Conservation (phyloP, 805 yeast genomes). For the Dipodascopsis tothii region DNA sequence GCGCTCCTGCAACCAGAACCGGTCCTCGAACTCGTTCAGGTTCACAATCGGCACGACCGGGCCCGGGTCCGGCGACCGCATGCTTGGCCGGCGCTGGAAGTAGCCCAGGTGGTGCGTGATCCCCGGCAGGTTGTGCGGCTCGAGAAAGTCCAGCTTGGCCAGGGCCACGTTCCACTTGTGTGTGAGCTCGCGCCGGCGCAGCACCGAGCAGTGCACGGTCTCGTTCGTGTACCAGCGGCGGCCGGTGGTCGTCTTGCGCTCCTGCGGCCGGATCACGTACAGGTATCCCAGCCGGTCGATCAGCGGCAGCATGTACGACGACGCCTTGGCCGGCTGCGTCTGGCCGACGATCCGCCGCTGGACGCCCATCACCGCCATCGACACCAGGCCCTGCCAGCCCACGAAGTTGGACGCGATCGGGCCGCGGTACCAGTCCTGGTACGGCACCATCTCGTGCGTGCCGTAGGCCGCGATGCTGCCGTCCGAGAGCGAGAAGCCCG, state of each 20-base stretch:
- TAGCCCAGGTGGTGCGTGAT: too few species aligned
- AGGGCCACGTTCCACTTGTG: neutral
- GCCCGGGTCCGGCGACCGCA: too few species aligned
- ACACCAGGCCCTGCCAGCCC: neutral
- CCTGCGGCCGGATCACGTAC: too few species aligned
- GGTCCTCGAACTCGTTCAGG: too few species aligned
- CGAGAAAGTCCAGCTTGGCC: neutral
- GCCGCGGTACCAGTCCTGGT: constrained; percentile 9
- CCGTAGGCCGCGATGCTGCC: neutral
- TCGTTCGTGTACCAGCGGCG: neutral
- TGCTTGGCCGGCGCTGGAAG: too few species aligned
- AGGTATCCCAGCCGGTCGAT: too few species aligned
- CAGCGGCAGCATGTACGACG: too few species aligned
- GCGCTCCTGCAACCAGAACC: too few species aligned
- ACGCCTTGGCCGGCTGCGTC: neutral
- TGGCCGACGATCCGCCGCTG: neutral
- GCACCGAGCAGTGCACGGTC: neutral
- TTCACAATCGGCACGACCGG: too few species aligned
- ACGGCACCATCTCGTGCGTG: neutral
- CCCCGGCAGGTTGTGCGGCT: too few species aligned
- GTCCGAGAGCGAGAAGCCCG: neutral
- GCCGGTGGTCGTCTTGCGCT: too few species aligned
- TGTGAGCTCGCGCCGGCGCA: neutral
- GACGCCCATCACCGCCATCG: neutral
- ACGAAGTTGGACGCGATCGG: constrained; percentile 7